These are phyloP conservation scores for Lentithecium fluviatile DNA, from an alignment of 495 filamentous ascomycete genomes.

Conservation along the genomic window DNA sequence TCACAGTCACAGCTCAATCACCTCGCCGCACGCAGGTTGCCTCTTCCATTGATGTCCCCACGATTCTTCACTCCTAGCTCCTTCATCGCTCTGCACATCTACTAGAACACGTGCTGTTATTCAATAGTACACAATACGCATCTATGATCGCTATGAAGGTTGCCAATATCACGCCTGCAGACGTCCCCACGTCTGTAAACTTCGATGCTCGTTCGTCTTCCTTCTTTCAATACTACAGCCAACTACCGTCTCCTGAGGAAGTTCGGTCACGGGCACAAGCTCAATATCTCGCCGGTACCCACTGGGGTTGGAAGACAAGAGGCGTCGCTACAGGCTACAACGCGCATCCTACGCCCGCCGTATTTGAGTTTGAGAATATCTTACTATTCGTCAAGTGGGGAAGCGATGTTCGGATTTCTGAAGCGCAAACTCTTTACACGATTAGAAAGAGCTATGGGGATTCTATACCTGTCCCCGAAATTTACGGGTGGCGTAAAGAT, in stretches of 20 bases:
- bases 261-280: conserved; percentile 21
- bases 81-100: too few species aligned
- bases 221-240: conserved; percentile 15
- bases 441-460: conserved; percentile 42
- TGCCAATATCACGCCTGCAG: conserved; percentile 8
- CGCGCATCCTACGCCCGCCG: conserved; percentile 34
- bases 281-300: conserved; percentile 21
- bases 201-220: conserved; percentile 17
- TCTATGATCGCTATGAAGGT: background rate
- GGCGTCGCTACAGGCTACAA: conserved; percentile 19
- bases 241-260: conserved; percentile 22
- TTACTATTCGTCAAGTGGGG: conserved; percentile 51
- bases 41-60: too few species aligned
- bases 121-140: too few species aligned
- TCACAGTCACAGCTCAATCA: too few species aligned
- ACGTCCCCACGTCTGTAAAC: conserved; percentile 13
- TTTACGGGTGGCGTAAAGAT: conserved; percentile 51
- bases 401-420: conserved; percentile 42
- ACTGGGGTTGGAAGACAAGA: conserved; percentile 20
- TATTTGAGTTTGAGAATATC: conserved; percentile 40
- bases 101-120: too few species aligned
- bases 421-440: conserved; percentile 50
- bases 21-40: too few species aligned
- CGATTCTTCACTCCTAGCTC: too few species aligned
- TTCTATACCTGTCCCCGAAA: conserved; percentile 48